These are phyloP conservation scores for Syncephalastrum monosporum DNA, from an alignment of 371 early-diverging fungal genomes.

Conservation along the genomic window DNA sequence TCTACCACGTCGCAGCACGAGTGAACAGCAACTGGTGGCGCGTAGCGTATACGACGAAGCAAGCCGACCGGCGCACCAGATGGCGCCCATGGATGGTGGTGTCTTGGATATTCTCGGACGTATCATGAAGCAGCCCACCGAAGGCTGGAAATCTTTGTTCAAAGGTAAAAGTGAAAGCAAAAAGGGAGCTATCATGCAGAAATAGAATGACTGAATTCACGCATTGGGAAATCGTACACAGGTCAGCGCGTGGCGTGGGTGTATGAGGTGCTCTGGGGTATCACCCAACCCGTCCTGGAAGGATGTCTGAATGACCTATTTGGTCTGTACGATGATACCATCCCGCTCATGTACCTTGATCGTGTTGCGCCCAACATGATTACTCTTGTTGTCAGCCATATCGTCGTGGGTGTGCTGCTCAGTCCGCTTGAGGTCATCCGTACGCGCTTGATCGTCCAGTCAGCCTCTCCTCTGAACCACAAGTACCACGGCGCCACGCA, in stretches of 20 bases:
- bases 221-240: slow-evolving; percentile 30
- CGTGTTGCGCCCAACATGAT: slow-evolving; percentile 60
- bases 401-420: slow-evolving; percentile 66
- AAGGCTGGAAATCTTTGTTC: slow-evolving; percentile 64
- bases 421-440: slow-evolving; percentile 79
- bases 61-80: slow-evolving; percentile 57
- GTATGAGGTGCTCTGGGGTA: slow-evolving; percentile 66
- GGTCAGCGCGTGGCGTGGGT: slow-evolving; percentile 74
- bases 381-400: slow-evolving; percentile 68
- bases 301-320: slow-evolving; percentile 71
- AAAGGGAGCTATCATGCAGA: neutral
- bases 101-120: slow-evolving; percentile 49
- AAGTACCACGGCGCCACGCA: slow-evolving; percentile 76
- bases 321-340: slow-evolving; percentile 77
- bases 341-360: slow-evolving; percentile 67
- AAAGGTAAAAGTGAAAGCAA: slow-evolving; percentile 48
- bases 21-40: slow-evolving; percentile 20
- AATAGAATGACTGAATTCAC: slow-evolving; percentile 15
- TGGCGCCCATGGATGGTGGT: slow-evolving; percentile 61
- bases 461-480: slow-evolving; percentile 59
- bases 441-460: slow-evolving; percentile 72
- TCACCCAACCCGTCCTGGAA: slow-evolving; percentile 75
- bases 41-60: slow-evolving; percentile 56
- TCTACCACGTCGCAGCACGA: slow-evolving; percentile 15
- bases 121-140: slow-evolving; percentile 58